Evolutionary conservation across 2,329 filamentous ascomycete species (phyloP).

Genomic region (Talaromyces atroroseus): DNA sequence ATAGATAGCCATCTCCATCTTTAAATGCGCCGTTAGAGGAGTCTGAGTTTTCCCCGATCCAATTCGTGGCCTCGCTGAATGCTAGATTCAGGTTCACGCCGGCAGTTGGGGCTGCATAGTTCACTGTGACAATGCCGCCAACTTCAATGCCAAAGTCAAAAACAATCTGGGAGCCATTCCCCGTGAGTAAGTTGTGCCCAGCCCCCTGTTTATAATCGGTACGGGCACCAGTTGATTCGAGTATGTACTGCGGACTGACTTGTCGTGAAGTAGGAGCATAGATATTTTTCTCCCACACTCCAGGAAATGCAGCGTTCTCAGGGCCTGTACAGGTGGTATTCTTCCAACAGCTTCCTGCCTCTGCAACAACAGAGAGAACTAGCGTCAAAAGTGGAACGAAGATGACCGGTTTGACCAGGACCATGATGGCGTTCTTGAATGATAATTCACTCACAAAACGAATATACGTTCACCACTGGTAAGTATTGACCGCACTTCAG

Average conservation of each 20-base stretch:
- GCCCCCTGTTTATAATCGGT: conserved; percentile 26
- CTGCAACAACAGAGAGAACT: conserved; percentile 16
- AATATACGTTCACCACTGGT: not conserved
- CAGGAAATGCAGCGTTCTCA: conserved; percentile 47
- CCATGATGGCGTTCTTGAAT: not conserved
- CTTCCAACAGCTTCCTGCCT: conserved; percentile 47
- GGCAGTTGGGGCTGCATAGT: conserved; percentile 40
- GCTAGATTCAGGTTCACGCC: conserved; percentile 40
- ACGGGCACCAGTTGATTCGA: conserved; percentile 30
- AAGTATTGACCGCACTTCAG: not conserved
- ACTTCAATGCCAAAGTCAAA: conserved; percentile 58
- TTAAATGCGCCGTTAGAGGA: conserved; percentile 42
- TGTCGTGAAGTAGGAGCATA: conserved; percentile 51
- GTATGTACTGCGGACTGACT: conserved; percentile 43
- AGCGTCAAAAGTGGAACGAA: conserved; percentile 12
- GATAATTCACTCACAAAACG: not conserved
- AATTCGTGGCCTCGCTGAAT: conserved; percentile 46
- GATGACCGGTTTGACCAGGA: not conserved
- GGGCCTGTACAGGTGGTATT: conserved; percentile 51
- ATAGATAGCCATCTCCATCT: conserved; percentile 38
- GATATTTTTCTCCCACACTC: conserved; percentile 55
- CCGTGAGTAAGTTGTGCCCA: conserved; percentile 27
- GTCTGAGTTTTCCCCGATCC: conserved; percentile 45
- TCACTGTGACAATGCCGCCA: conserved; percentile 51
- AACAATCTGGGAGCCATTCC: conserved; percentile 50